Percentiles rank a stretch among this genome's conserved stretches.
These are phyloP conservation scores for Hypoxylon sp. DNA, from an alignment of 2,329 filamentous ascomycete genomes.

Conservation along the genomic window DNA sequence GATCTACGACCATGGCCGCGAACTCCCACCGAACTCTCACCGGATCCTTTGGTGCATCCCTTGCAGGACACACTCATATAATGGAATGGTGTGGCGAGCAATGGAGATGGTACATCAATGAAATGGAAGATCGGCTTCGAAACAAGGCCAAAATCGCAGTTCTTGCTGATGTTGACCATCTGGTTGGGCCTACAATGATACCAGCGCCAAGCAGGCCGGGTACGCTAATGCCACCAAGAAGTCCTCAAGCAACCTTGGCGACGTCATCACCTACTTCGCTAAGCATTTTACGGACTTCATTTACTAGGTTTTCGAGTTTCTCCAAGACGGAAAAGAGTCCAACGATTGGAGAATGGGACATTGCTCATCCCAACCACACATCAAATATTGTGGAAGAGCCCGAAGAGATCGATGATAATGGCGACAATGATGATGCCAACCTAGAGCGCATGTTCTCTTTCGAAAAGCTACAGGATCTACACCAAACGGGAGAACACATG, in stretches of 20 bases:
- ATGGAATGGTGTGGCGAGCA: constrained; percentile 24
- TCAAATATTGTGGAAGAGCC: constrained; percentile 16
- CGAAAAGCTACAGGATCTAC: constrained; percentile 18
- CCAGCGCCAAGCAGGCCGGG: constrained; percentile 7
- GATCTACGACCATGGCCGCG: constrained; percentile 1
- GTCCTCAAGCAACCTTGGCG: neutral
- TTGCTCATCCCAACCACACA: neutral
- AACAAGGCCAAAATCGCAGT: constrained; percentile 13
- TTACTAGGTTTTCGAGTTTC: neutral
- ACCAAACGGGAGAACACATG: constrained; percentile 21
- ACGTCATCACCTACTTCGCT: neutral
- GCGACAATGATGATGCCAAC: neutral
- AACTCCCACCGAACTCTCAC: constrained; percentile 11
- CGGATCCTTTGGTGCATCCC: constrained; percentile 15
- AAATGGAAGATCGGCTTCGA: constrained; percentile 14
- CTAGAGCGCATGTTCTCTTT: constrained; percentile 23
- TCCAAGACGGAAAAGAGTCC: constrained; percentile 7
- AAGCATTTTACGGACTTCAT: neutral
- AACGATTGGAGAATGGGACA: neutral
- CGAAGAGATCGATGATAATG: constrained; percentile 6
- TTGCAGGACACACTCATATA: constrained; percentile 12
- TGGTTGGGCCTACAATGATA: constrained; percentile 13
- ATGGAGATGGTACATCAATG: constrained; percentile 29
- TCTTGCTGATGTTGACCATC: constrained; percentile 17
- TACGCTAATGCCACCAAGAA: constrained; percentile 5